phyloP scores from a whole-genome alignment of 176 grass and related monocot genomes.

The Rhipidocladum racemiflorum region DNA sequence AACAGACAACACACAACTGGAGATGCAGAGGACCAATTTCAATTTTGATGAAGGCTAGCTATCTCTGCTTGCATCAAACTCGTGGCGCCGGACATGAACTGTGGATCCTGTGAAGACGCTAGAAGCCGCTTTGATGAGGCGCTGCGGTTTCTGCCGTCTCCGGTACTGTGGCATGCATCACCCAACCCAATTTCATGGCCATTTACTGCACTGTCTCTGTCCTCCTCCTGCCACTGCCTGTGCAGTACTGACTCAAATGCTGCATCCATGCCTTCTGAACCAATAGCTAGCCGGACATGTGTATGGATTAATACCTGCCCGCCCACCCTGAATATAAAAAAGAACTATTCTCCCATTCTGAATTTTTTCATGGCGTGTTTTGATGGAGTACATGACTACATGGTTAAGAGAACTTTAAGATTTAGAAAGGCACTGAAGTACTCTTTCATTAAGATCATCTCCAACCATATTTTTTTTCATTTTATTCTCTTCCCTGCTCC shows the following conservation, averaged over 20 bases:
- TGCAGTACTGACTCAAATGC: background rate
- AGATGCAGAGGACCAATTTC: too few species aligned
- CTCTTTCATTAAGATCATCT: too few species aligned
- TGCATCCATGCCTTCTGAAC: background rate
- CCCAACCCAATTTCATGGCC: background rate
- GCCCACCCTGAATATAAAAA: background rate
- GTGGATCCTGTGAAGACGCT: background rate
- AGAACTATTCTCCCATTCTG: too few species aligned
- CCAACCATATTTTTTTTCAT: too few species aligned
- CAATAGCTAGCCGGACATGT: background rate
- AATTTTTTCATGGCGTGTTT: too few species aligned
- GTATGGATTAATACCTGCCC: background rate
- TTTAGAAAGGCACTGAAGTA: too few species aligned
- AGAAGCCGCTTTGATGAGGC: constrained; percentile 8
- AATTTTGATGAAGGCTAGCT: too few species aligned
- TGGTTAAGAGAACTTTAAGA: too few species aligned
- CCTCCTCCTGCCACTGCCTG: background rate
- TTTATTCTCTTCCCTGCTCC: too few species aligned
- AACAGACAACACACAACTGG: too few species aligned
- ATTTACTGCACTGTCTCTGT: constrained; percentile 4
- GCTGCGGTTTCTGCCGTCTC: background rate
- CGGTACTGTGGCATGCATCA: background rate
- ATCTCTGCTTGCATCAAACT: too few species aligned
- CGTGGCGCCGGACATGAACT: background rate
- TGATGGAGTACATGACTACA: too few species aligned